Base-by-base conservation (phyloP, 164 flowering plant genomes). In the Tetrastigma voinierianum region DNA sequence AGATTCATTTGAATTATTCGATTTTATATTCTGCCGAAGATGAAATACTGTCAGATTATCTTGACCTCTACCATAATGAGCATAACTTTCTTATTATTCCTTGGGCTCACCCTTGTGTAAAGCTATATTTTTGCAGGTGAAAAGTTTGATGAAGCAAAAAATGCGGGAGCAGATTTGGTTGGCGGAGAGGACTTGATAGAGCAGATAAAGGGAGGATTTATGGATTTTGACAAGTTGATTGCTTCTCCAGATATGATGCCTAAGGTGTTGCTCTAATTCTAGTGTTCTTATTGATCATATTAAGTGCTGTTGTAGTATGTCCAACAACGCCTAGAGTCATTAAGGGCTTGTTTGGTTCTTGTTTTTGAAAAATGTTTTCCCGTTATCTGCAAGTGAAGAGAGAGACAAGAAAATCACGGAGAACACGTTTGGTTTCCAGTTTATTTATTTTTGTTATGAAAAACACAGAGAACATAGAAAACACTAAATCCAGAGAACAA, bases 171-270 rank as follows among this genome's bases (percentile, higher is more conserved):
- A 71, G 99, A 95, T 77, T 43, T 95, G 70, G 98, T 95, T 67
- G 99, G 99, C 52, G 97, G 96, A 49, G 96, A 87, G 48, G 98
- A 95, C 67, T 78, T 95, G 83, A 89, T 95, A 65, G 78, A 79
- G 76, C 88, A 87, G 74, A 95, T 95, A 68, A 95, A 88, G 77
- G 93, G 77, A 70, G 99, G 98, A 64, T 90, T 89, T 73, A 90
- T 95, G 96, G 98, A 92, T 8, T 95, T 95, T 25, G 99, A 95
- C 74, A 95, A 89, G 75, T 74, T 95, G 64, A 90, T 95, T 82
- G 98, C 97, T 66, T 87, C 98, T 21, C 94, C 99, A 58, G 99
- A 95, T 80, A 95, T 95, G 98, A 93, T 95, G 97, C 91, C 96
- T 67, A 95, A 92, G 99, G 98, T 92, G 44, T 67, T 71, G 54